Evolutionary conservation across 1,139 yeast species (phyloP), one percentile per base, ranked within the genome.

Genomic region (Yamadazyma blattariae): DNA sequence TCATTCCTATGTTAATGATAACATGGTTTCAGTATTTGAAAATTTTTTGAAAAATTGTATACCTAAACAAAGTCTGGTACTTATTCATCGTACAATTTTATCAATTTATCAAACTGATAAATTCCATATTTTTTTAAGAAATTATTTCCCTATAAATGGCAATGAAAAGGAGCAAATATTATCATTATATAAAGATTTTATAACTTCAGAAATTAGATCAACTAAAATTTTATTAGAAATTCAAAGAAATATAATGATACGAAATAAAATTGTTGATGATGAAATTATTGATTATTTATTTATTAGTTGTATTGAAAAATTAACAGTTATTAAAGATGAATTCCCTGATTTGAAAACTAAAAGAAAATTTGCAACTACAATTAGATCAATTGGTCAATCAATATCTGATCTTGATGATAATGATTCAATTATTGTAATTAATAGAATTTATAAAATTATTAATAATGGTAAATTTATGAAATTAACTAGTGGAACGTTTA

Each of bases 361-460:
- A 11, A 52, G 50, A 3, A 45, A 44, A 20, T 57, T 61, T 33
- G 64, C 57, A 41, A 54, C 55, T 34, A 38, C 54, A 2, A 35
- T 65, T 6, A 42, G 67, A 26, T 51, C 62, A 4, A 33, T 61
- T 16, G 63, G 57, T 1, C 68, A 64, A 38, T 42, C 59, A n/a
- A 29, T 64, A 7, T 57, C 70, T 1, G 40, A 51, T n/a, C 37
- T 59, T 8, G 42, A 47, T 3, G 37, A 54, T 1, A 37, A 40
- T 1, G 43, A 50, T 17, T 36, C 49, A 2, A 9, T 23, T 11
- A 5, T 15, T 2, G 32, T 35, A 5, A 13, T 43, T 8, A 33
- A 32, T 15, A 13, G 11, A 8, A 14, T 41, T 10, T 27, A 22
- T 24, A 7, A 12, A 8, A 27, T 6, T 11, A 22, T 36, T 8